Conservation (phyloP, 2,329 filamentous ascomycete species). For the Phoma sp. region DNA sequence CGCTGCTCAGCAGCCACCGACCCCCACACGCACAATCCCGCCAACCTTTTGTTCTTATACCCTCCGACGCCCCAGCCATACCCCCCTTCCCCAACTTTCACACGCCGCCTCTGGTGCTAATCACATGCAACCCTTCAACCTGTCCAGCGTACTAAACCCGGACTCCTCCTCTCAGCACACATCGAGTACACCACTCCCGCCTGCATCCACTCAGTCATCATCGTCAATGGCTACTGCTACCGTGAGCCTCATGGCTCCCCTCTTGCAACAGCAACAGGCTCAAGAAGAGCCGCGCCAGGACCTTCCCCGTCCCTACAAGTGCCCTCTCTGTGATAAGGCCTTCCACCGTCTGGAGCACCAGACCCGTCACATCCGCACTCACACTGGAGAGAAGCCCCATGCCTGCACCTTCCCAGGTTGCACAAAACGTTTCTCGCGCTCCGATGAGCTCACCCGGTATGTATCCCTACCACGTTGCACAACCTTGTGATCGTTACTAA, state of each 20-base stretch:
- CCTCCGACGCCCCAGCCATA: slow-evolving; percentile 46
- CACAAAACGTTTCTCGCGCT: slow-evolving; percentile 95
- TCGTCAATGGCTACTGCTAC: slow-evolving; percentile 51
- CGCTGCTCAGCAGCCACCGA: slow-evolving; percentile 32
- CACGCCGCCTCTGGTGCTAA: slow-evolving; percentile 43
- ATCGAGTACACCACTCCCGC: slow-evolving; percentile 6
- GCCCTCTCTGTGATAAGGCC: slow-evolving; percentile 95
- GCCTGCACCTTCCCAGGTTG: slow-evolving; percentile 94
- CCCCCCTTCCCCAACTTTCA: slow-evolving; percentile 44
- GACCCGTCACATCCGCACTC: slow-evolving; percentile 88
- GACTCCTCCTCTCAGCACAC: slow-evolving; percentile 27
- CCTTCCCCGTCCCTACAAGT: slow-evolving; percentile 96
- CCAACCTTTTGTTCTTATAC: slow-evolving; percentile 35
- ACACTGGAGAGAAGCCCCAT: slow-evolving; percentile 98
- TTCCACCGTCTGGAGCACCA: slow-evolving; percentile 98
- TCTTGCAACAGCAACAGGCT: slow-evolving; percentile 59
- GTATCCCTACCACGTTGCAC: neutral
- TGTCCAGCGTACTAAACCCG: slow-evolving; percentile 49
- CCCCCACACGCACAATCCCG: slow-evolving; percentile 38
- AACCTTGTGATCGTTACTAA: slow-evolving; percentile 12
- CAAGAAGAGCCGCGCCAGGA: slow-evolving; percentile 72
- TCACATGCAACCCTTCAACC: slow-evolving; percentile 49
- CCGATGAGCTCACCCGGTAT: slow-evolving; percentile 81
- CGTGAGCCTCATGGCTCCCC: slow-evolving; percentile 59
- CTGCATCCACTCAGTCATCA: slow-evolving; percentile 19